Conservation (phyloP, 768 basidiomycete species). For the Termitomyces sp. region DNA sequence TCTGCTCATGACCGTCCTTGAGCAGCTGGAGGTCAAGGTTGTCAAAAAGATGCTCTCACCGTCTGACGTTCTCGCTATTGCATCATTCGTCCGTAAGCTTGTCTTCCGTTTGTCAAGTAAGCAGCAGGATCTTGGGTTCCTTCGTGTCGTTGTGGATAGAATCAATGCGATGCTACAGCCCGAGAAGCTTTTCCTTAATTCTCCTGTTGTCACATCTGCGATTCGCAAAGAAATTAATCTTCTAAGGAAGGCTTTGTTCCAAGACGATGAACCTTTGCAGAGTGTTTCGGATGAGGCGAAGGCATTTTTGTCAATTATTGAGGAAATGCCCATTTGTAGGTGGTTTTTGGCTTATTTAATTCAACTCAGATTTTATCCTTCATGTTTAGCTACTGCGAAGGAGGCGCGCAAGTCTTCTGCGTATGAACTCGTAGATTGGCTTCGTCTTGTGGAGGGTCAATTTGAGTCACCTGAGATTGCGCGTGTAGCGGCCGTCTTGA, state of each 20-base stretch:
- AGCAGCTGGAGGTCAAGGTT: slow-evolving; percentile 72
- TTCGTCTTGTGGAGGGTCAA: slow-evolving; percentile 39
- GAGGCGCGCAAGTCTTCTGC: slow-evolving; percentile 31
- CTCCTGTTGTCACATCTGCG: slow-evolving; percentile 29
- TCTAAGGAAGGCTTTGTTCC: slow-evolving; percentile 29
- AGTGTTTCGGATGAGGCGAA: slow-evolving; percentile 20
- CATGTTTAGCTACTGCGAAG: slow-evolving; percentile 30
- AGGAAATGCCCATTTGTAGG: slow-evolving; percentile 43
- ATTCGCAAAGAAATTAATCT: slow-evolving; percentile 40
- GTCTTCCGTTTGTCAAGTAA: slow-evolving; percentile 52
- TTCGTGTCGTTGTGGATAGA: slow-evolving; percentile 27
- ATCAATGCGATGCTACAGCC: slow-evolving; percentile 27
- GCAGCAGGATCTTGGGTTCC: slow-evolving; percentile 35
- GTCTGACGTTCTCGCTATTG: slow-evolving; percentile 58
- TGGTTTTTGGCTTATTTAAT: slow-evolving; percentile 6
- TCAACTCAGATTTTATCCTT: background rate
- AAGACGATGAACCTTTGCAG: slow-evolving; percentile 7
- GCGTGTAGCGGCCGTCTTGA: slow-evolving; percentile 33
- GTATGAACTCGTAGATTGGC: slow-evolving; percentile 58
- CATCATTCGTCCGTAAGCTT: slow-evolving; percentile 60
- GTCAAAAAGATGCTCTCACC: slow-evolving; percentile 45
- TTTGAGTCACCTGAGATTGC: slow-evolving; percentile 30
- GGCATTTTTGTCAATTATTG: slow-evolving; percentile 41
- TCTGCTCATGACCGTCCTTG: slow-evolving; percentile 72
- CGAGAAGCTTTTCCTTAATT: slow-evolving; percentile 25